Conservation (phyloP, 2,329 filamentous ascomycete genomes). For the Cladorrhinum sp. region DNA sequence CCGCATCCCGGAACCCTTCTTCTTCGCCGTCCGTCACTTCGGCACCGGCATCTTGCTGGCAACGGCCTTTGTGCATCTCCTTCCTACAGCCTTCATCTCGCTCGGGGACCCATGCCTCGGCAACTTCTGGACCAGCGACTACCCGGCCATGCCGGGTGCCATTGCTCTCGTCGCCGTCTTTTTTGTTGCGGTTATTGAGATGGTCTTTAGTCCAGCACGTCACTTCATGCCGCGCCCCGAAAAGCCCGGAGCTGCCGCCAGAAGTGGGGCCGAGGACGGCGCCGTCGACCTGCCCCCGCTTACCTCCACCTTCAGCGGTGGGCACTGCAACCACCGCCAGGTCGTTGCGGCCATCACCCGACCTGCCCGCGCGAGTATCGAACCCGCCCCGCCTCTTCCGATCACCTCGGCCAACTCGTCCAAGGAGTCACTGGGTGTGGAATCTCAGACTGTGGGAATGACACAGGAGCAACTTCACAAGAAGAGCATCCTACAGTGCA, state of each 20-base stretch:
- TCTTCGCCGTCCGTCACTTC: slow-evolving; percentile 63
- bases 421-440: slow-evolving; percentile 16
- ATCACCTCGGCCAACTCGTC: neutral
- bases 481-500: slow-evolving; percentile 70
- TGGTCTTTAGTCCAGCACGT: slow-evolving; percentile 50
- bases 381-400: neutral
- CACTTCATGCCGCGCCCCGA: slow-evolving; percentile 17
- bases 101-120: slow-evolving; percentile 70
- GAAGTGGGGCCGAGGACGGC: neutral
- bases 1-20: slow-evolving; percentile 52
- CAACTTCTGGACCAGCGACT: slow-evolving; percentile 72
- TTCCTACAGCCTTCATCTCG: slow-evolving; percentile 65
- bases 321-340: slow-evolving; percentile 17
- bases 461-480: slow-evolving; percentile 57
- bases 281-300: neutral
- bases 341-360: slow-evolving; percentile 20
- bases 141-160: slow-evolving; percentile 75
- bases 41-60: slow-evolving; percentile 81
- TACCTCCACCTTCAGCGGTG: slow-evolving; percentile 9
- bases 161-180: slow-evolving; percentile 78
- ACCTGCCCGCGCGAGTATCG: slow-evolving; percentile 10
- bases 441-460: slow-evolving; percentile 24
- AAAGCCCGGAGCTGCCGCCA: neutral
- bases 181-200: slow-evolving; percentile 67
- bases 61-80: slow-evolving; percentile 77